Conservation (phyloP, 331 rosid species). For the Pyrus hybrid region DNA sequence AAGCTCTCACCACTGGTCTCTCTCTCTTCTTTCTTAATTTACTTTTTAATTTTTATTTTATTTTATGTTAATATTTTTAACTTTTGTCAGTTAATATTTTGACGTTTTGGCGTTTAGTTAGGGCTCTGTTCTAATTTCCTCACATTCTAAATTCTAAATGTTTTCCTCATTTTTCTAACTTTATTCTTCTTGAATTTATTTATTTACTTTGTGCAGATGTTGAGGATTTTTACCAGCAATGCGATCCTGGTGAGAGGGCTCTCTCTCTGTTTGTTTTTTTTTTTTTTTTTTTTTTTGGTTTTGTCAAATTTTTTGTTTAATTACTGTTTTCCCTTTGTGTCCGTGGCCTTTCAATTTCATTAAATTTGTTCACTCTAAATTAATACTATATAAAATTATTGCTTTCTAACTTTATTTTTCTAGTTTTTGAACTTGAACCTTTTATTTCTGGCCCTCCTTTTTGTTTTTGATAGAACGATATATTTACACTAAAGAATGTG, state of each 20-base stretch:
- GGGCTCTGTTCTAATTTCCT: not conserved
- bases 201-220: constrained; percentile 38
- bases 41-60: not conserved
- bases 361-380: too few species aligned
- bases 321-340: not conserved
- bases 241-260: constrained; percentile 59
- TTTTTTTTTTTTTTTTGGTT: not conserved
- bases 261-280: not conserved
- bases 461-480: not conserved
- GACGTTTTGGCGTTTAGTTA: not conserved
- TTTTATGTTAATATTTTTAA: not conserved
- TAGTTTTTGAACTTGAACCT: not conserved
- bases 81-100: not conserved
- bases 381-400: not conserved
- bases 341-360: not conserved
- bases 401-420: not conserved
- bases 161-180: not conserved
- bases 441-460: not conserved
- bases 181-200: not conserved
- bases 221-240: constrained; percentile 40
- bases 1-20: constrained; percentile 56
- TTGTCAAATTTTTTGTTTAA: not conserved
- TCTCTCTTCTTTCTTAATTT: not conserved
- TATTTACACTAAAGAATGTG: not conserved
- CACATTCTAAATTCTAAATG: not conserved